A percentile compares a stretch with the other conserved stretches of the same genome.
Evolutionary conservation across 2,329 filamentous ascomycete genomes (phyloP).

Genomic region (Botryotinia narcissicola): DNA sequence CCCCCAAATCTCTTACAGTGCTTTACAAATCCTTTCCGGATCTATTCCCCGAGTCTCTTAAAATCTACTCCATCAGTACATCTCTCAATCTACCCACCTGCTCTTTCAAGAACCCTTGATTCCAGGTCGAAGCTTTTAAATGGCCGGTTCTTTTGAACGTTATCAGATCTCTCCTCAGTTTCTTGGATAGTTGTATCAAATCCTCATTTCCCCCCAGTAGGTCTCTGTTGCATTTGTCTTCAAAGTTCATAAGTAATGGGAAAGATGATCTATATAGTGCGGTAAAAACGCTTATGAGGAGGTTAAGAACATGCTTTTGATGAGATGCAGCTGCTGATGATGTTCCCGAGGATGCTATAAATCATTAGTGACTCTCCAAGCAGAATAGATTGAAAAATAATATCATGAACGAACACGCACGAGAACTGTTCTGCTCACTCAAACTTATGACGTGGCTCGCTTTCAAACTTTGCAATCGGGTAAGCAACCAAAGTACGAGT

Average conservation of each 20-base stretch:
- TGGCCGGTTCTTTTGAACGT: conserved; percentile 29
- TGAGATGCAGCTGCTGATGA: conserved; percentile 22
- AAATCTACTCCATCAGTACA: background rate
- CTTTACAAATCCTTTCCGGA: background rate
- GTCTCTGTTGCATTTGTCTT: conserved; percentile 29
- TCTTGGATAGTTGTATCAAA: conserved; percentile 26
- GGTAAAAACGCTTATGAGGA: conserved; percentile 32
- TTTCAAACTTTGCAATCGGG: conserved; percentile 28
- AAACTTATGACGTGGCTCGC: conserved; percentile 29
- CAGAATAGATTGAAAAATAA: background rate
- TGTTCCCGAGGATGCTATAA: background rate
- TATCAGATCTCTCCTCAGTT: conserved; percentile 30
- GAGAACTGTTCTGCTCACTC: conserved; percentile 22
- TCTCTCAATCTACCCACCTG: conserved; percentile 15
- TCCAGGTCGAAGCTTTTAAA: conserved; percentile 1
- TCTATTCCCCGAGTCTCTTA: too few species aligned
- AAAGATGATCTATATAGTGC: conserved; percentile 33
- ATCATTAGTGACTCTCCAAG: background rate
- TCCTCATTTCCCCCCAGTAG: conserved; percentile 29
- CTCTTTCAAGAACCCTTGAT: conserved; percentile 6
- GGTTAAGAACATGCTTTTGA: conserved; percentile 29
- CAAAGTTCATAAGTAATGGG: conserved; percentile 32
- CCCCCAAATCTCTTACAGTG: background rate
- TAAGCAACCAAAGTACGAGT: conserved; percentile 32
- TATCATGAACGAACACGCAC: conserved; percentile 17